Base-by-base conservation (phyloP, 2,329 filamentous ascomycete genomes). In the Ceratocystis eucalypticola region DNA sequence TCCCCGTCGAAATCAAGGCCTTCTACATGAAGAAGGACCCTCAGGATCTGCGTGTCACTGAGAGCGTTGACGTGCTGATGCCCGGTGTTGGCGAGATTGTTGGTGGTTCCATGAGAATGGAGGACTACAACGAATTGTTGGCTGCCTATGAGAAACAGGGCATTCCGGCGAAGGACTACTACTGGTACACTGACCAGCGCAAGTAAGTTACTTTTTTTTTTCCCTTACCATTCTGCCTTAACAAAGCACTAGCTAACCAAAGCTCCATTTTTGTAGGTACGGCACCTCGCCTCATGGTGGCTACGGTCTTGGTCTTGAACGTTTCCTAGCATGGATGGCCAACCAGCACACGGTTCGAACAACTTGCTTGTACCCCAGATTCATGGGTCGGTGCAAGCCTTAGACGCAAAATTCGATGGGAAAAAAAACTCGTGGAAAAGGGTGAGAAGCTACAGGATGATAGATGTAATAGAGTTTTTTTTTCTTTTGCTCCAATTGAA, bases 181-280 rank as follows among this genome's bases (percentile, higher is more conserved):
- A 95, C 82, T 99, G 94, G 94, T 99, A 97, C 80, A 95, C 91
- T 41, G 94, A 96, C 78, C 91, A 96, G 83, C 83, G 92, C 74
- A 96, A 94, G 89, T 92, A 78, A 80, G 87, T 85, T 69, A 69
- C 65, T 30, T 20, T 44, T 53, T n/a, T 44, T 44, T 53, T n/a
- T 30, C 25, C 25, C 25, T 44, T 33, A 7, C 25, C 30, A 8
- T 55, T 50, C 61, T 67, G n/a, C 67, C 57, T 3, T 33, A 20
- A 30, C 10, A 45, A 7, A 48, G 46, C n/a, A 22, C 57, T 61
- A 37, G 48, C 59, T 28, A 68, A 46, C 69, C 55, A 71, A 61
- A 33, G 55, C 46, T 20, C 61, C 63, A 12, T 68, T 48, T 33
- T 22, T 65, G 53, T 69, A 91, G 88, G 77, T 96, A 97, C 74